Evolutionary conservation across 2,329 filamentous ascomycete species (phyloP).

Genomic region (Phialophora tarda): DNA sequence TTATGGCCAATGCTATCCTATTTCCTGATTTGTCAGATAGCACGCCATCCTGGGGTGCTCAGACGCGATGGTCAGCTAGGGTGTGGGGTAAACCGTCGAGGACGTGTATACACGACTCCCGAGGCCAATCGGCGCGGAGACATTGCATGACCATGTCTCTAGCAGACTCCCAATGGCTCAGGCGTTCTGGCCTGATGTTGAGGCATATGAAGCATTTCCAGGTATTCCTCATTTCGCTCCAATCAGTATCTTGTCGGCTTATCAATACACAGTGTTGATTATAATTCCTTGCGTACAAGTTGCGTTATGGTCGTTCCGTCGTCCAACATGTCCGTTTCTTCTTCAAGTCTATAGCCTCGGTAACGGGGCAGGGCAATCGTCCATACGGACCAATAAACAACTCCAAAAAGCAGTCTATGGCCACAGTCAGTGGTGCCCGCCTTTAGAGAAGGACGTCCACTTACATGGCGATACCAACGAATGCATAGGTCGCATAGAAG

Average conservation of each 20-base stretch:
- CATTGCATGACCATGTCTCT: constrained; percentile 29
- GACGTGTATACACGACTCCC: constrained; percentile 18
- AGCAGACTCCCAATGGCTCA: constrained; percentile 3
- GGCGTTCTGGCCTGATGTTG: constrained; percentile 10
- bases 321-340: constrained; percentile 62
- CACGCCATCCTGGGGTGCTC: constrained; percentile 34
- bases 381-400: constrained; percentile 73
- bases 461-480: constrained; percentile 55
- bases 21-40: constrained; percentile 39
- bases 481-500: constrained; percentile 60
- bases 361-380: constrained; percentile 65
- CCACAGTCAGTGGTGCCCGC: constrained; percentile 32
- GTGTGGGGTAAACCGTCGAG: constrained; percentile 32
- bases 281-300: constrained; percentile 49
- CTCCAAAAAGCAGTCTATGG: constrained; percentile 61
- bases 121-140: constrained; percentile 26
- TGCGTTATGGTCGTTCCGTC: constrained; percentile 72
- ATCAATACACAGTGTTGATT: constrained; percentile 35
- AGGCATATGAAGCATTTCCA: constrained; percentile 16
- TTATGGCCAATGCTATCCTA: constrained; percentile 26
- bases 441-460: constrained; percentile 28
- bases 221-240: constrained; percentile 12
- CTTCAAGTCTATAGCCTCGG: constrained; percentile 66
- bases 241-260: constrained; percentile 27
- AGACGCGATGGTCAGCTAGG: constrained; percentile 30